Percentiles rank a stretch among this genome's conserved stretches.
phyloP scores from a whole-genome alignment of 345 rosid species.

The Eucalyptus tenuipes region DNA sequence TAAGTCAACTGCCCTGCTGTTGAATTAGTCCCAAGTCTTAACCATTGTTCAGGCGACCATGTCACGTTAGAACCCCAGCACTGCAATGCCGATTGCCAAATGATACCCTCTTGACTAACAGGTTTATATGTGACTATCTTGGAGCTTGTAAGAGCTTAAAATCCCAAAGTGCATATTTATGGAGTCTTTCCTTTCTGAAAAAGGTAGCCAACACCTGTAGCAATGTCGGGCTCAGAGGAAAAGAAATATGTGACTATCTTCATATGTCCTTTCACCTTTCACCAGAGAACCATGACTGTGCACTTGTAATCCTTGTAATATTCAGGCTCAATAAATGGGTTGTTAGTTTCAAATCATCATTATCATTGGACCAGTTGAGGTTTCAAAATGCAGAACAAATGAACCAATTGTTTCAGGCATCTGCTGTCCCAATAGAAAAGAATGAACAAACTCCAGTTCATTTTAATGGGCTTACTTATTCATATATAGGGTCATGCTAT shows the following conservation, averaged over 20 bases:
- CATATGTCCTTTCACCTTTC: background rate
- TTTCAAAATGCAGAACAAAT: background rate
- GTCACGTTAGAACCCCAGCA: background rate
- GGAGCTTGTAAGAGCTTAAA: background rate
- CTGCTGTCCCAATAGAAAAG: background rate
- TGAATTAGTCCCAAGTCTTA: background rate
- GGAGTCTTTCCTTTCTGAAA: background rate
- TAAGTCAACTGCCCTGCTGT: background rate
- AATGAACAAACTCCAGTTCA: background rate
- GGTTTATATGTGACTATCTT: background rate
- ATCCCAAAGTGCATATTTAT: background rate
- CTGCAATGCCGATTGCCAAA: background rate
- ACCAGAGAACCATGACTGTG: background rate
- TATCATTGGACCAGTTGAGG: background rate
- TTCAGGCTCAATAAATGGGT: background rate
- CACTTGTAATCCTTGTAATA: background rate
- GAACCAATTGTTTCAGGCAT: background rate
- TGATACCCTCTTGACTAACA: background rate
- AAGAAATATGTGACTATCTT: background rate
- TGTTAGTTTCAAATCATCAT: background rate
- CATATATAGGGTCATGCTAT: background rate
- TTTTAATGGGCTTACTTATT: background rate
- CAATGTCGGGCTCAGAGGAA: background rate
- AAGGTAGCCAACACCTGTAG: background rate
- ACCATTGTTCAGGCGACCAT: background rate